phyloP scores from a whole-genome alignment of 1,284 basidiomycete species.

The Rhodofomes roseus region DNA sequence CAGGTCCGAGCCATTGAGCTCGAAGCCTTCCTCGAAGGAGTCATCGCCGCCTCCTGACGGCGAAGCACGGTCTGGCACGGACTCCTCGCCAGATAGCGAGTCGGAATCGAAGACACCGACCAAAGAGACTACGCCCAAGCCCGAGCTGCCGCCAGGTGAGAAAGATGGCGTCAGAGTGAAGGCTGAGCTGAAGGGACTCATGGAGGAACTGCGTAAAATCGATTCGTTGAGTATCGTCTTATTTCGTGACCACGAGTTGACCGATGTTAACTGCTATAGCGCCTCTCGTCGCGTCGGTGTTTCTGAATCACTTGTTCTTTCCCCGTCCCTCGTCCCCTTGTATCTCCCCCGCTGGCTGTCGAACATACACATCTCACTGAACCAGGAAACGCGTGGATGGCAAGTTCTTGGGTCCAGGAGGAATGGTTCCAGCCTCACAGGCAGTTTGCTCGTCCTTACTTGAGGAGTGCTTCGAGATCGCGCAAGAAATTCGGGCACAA shows the following conservation, averaged over 20 bases:
- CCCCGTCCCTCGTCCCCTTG: background rate
- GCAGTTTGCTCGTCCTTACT: conserved; percentile 86
- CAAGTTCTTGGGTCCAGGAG: conserved; percentile 92
- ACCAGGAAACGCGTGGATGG: conserved; percentile 88
- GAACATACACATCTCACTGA: conserved; percentile 9
- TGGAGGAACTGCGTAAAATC: conserved; percentile 93
- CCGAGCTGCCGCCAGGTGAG: conserved; percentile 17
- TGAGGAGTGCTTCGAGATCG: conserved; percentile 96
- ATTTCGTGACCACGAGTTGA: conserved; percentile 28
- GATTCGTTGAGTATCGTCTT: conserved; percentile 74
- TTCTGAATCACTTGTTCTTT: conserved; percentile 6
- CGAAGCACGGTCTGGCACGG: background rate
- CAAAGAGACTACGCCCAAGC: conserved; percentile 26
- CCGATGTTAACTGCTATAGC: conserved; percentile 26
- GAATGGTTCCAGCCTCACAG: conserved; percentile 88
- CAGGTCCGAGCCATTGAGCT: conserved; percentile 3
- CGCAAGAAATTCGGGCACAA: conserved; percentile 93
- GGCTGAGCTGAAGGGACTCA: conserved; percentile 84
- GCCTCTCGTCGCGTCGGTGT: conserved; percentile 10
- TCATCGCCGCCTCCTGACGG: conserved; percentile 7
- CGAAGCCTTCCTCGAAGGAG: background rate
- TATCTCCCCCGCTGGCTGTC: background rate
- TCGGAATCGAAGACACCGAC: conserved; percentile 28
- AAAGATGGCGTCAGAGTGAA: conserved; percentile 80
- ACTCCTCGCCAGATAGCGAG: conserved; percentile 11